Conservation (phyloP, 257 asterid species). For the Avicennia marina region DNA sequence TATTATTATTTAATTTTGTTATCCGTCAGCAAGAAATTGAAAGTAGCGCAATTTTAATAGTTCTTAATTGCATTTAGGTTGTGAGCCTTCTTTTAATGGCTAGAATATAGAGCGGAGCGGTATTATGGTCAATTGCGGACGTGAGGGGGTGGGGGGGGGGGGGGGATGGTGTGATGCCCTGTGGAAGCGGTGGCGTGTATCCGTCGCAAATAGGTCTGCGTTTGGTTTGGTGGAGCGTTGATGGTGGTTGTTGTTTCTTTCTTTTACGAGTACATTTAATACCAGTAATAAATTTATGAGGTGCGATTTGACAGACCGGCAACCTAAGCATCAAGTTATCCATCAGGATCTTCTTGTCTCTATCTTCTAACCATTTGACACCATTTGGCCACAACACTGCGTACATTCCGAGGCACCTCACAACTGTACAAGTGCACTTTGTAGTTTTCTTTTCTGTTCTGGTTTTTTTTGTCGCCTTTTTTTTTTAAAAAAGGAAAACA, state of each 20-base stretch:
- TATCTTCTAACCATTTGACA: constrained; percentile 25
- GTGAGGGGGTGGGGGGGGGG: constrained; percentile 23
- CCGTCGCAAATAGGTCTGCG: constrained; percentile 47
- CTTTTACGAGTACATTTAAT: too few species aligned
- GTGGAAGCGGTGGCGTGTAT: constrained; percentile 44
- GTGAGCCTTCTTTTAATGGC: too few species aligned
- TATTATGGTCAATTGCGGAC: too few species aligned
- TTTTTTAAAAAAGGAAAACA: too few species aligned
- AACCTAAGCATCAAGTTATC: too few species aligned
- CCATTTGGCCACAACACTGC: constrained; percentile 35
- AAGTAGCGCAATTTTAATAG: too few species aligned
- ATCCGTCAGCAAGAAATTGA: too few species aligned
- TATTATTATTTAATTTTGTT: too few species aligned
- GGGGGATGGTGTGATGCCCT: constrained; percentile 11
- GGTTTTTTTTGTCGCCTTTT: background rate
- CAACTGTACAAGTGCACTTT: constrained; percentile 22
- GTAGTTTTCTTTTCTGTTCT: constrained; percentile 1
- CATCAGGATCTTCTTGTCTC: constrained; percentile 30
- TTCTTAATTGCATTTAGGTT: too few species aligned
- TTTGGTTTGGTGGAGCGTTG: constrained; percentile 53
- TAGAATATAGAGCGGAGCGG: too few species aligned
- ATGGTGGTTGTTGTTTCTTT: constrained; percentile 28
- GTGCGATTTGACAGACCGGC: constrained; percentile 15
- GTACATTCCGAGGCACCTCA: constrained; percentile 31
- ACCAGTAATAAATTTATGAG: constrained; percentile 5